phyloP scores from a whole-genome alignment of 331 rosid species.

The Rosa hybrid region DNA sequence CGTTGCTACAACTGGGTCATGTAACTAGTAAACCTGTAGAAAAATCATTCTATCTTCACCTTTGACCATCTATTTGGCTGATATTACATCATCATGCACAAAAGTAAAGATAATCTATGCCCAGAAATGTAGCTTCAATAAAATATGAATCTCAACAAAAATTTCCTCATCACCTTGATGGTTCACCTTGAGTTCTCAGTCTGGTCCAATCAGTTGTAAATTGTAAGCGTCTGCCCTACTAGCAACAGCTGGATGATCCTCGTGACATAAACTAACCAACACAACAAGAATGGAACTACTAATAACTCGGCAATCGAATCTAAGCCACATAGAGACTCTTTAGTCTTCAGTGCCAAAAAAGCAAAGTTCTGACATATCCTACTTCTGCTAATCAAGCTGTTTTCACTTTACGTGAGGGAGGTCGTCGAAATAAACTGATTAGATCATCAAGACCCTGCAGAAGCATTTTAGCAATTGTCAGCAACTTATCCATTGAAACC shows the following conservation, averaged over 20 bases:
- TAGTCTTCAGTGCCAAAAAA: background rate
- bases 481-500: background rate
- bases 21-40: background rate
- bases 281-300: slow-evolving; percentile 21
- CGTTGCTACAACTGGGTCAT: background rate
- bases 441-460: slow-evolving; percentile 96
- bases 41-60: background rate
- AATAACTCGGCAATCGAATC: slow-evolving; percentile 16
- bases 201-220: slow-evolving; percentile 24
- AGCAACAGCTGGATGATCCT: slow-evolving; percentile 18
- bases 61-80: background rate
- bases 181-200: slow-evolving; percentile 24
- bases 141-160: slow-evolving; percentile 24
- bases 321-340: slow-evolving; percentile 18
- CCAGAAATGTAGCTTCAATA: slow-evolving; percentile 19
- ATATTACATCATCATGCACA: slow-evolving; percentile 1
- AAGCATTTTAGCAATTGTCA: slow-evolving; percentile 21
- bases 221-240: slow-evolving; percentile 20
- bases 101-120: background rate
- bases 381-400: slow-evolving; percentile 52
- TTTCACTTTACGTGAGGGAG: slow-evolving; percentile 92
- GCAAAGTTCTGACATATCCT: slow-evolving; percentile 18
- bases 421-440: slow-evolving; percentile 88
- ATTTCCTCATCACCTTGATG: slow-evolving; percentile 17
- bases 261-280: slow-evolving; percentile 36